Evolutionary conservation across 306 rosid genomes (phyloP).

Genomic region (Glycine latifolia): DNA sequence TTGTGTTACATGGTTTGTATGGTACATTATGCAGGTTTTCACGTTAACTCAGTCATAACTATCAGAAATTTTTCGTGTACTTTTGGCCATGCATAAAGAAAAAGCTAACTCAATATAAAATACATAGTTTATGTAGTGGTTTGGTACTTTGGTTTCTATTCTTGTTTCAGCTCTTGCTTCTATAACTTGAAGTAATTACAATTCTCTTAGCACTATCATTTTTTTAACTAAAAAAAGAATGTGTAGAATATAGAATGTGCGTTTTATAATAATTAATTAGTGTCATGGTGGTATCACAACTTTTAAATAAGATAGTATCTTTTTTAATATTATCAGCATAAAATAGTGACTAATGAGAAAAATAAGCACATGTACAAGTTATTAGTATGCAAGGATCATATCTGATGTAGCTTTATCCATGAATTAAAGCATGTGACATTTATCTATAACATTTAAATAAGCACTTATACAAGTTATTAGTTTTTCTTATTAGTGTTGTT

Average conservation of each 20-base stretch:
- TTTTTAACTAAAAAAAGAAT: neutral
- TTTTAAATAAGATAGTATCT: too few species aligned
- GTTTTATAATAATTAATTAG: too few species aligned
- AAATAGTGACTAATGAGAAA: neutral
- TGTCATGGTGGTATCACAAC: too few species aligned
- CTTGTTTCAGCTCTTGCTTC: neutral
- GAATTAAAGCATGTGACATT: neutral
- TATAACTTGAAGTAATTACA: too few species aligned
- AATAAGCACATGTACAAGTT: neutral
- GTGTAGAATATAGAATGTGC: too few species aligned
- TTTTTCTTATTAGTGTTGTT: too few species aligned
- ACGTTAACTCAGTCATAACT: neutral
- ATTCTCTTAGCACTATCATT: neutral
- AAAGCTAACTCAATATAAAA: too few species aligned
- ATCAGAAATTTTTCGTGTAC: neutral
- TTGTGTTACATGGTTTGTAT: conserved; percentile 68
- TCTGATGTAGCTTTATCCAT: neutral
- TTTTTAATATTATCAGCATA: too few species aligned
- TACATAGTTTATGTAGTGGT: neutral
- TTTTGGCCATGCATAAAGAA: neutral
- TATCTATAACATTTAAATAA: too few species aligned
- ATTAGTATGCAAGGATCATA: neutral
- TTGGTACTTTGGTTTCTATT: neutral
- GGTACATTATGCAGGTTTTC: conserved; percentile 88
- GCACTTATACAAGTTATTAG: too few species aligned